A percentile compares a stretch with the other conserved stretches of the same genome.
These are phyloP conservation scores for Psidium friedrichsthalianum DNA, from an alignment of 345 rosid genomes.

Conservation along the genomic window DNA sequence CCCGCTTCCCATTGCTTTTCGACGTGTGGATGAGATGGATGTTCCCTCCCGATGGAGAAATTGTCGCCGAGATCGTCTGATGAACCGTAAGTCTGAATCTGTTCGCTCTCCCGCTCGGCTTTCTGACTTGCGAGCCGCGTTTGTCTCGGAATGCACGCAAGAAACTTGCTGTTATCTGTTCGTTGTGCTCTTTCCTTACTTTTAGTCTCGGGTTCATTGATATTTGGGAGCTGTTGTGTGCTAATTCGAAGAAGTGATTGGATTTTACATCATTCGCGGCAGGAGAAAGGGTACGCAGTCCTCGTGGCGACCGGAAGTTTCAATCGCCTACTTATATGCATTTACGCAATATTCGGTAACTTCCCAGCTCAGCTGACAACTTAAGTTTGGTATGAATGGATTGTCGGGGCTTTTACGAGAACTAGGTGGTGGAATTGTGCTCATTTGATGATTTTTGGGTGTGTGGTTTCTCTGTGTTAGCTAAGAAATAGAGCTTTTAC, in stretches of 20 bases:
- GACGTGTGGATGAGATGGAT: slow-evolving; percentile 28
- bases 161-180: background rate
- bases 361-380: background rate
- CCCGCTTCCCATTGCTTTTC: background rate
- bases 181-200: background rate
- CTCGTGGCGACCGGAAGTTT: slow-evolving; percentile 85
- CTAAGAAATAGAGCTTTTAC: background rate
- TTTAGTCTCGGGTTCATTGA: background rate
- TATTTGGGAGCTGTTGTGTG: background rate
- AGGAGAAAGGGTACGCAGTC: slow-evolving; percentile 42
- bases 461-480: background rate
- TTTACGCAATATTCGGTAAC: slow-evolving; percentile 82
- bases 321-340: slow-evolving; percentile 97
- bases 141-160: background rate
- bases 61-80: slow-evolving; percentile 17
- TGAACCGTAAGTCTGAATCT: slow-evolving; percentile 6
- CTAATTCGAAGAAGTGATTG: background rate
- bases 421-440: background rate
- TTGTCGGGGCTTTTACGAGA: background rate
- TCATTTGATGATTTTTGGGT: background rate
- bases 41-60: slow-evolving; percentile 53
- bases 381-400: background rate
- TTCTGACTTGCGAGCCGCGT: background rate
- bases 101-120: slow-evolving; percentile 8
- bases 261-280: background rate